A percentile compares a stretch with the other conserved stretches of the same genome.
Evolutionary conservation across 768 basidiomycete species (phyloP).

Genomic region (Hysterangium stoloniferum): DNA sequence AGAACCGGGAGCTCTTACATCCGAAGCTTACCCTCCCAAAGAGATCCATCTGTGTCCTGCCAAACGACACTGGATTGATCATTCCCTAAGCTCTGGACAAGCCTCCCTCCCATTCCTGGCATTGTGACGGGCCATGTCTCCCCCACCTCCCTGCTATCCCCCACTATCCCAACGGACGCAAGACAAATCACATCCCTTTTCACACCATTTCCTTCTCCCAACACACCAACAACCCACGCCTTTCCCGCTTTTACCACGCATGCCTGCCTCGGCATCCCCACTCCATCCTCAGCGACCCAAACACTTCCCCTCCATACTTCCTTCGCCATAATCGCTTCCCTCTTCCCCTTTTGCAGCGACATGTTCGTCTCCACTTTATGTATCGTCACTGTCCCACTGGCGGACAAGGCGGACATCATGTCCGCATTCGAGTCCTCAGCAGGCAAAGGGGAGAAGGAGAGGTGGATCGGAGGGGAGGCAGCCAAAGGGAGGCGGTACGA

Average conservation of each 20-base stretch:
- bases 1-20: background rate
- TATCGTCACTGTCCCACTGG: constrained; percentile 56
- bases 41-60: background rate
- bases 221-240: background rate
- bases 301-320: background rate
- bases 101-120: background rate
- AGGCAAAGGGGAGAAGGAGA: constrained; percentile 18
- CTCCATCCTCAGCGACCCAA: background rate
- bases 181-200: background rate
- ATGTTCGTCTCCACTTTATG: constrained; percentile 65
- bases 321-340: background rate
- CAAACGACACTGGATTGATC: background rate
- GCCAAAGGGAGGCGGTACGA: constrained; percentile 40
- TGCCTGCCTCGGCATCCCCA: background rate
- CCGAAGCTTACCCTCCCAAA: background rate
- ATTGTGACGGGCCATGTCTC: background rate
- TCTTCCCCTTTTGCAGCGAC: constrained; percentile 5
- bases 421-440: constrained; percentile 36
- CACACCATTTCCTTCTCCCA: background rate
- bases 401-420: constrained; percentile 59
- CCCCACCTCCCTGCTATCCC: background rate
- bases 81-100: background rate
- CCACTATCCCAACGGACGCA: background rate
- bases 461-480: background rate
- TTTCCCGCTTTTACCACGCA: background rate